These are phyloP conservation scores for Pseudomicrostroma phylloplanum DNA, from an alignment of 1,284 basidiomycete genomes.

Conservation along the genomic window DNA sequence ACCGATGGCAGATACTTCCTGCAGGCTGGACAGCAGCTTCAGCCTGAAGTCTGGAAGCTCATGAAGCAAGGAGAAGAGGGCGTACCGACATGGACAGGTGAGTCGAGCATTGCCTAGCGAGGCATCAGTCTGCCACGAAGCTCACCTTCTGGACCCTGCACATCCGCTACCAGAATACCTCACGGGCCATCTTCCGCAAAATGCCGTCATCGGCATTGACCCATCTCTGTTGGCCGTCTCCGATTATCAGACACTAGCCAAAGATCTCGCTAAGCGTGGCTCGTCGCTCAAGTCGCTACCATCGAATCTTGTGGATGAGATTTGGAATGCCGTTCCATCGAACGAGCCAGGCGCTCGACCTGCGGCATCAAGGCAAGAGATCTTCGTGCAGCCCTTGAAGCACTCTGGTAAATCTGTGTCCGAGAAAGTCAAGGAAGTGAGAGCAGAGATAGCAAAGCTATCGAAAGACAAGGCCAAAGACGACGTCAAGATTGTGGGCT, in stretches of 20 bases:
- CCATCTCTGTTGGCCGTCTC: conserved; percentile 41
- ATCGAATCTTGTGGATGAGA: conserved; percentile 73
- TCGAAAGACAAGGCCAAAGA: conserved; percentile 20
- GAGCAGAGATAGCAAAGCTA: conserved; percentile 33
- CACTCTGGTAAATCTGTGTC: conserved; percentile 57
- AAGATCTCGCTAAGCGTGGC: conserved; percentile 23
- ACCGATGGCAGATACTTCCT: conserved; percentile 92
- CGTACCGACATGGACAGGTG: conserved; percentile 70
- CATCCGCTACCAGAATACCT: conserved; percentile 56
- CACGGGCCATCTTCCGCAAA: background rate
- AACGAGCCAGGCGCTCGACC: conserved; percentile 1
- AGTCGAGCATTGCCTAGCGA: background rate
- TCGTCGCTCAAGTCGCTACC: conserved; percentile 49
- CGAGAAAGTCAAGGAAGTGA: conserved; percentile 38
- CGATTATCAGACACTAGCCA: conserved; percentile 41
- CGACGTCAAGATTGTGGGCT: conserved; percentile 16
- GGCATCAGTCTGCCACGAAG: conserved; percentile 58
- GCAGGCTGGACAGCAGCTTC: conserved; percentile 83
- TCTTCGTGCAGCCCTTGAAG: conserved; percentile 67
- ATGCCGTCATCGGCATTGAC: conserved; percentile 36
- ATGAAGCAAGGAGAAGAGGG: conserved; percentile 75
- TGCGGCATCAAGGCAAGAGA: conserved; percentile 50
- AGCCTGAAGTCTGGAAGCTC: conserved; percentile 74
- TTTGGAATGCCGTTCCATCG: conserved; percentile 59
- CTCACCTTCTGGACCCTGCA: conserved; percentile 60